Conservation (phyloP, 2,329 filamentous ascomycete genomes). For the Aspergillus sp. region DNA sequence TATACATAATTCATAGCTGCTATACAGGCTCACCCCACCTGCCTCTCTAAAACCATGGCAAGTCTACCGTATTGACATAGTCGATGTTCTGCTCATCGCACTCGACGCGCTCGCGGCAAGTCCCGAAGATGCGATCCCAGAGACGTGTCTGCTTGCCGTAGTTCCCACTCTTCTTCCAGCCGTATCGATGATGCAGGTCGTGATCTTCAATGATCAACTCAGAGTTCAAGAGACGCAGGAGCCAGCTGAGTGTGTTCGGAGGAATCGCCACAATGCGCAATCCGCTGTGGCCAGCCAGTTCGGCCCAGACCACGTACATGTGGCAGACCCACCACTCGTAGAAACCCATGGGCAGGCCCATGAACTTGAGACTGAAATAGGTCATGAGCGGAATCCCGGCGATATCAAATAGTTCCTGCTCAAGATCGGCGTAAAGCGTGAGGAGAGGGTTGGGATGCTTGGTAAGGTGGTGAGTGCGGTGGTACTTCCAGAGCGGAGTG, state of each 20-base stretch:
- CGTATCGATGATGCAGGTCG: slow-evolving; percentile 45
- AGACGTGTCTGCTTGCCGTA: slow-evolving; percentile 48
- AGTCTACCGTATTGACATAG: slow-evolving; percentile 27
- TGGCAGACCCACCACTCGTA: slow-evolving; percentile 55
- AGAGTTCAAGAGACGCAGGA: slow-evolving; percentile 37
- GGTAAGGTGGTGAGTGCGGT: slow-evolving; percentile 52
- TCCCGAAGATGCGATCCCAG: slow-evolving; percentile 45
- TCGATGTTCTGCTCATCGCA: slow-evolving; percentile 37
- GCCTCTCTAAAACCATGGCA: slow-evolving; percentile 36
- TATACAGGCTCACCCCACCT: background rate
- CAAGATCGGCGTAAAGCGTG: slow-evolving; percentile 48
- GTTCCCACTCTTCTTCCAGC: slow-evolving; percentile 45
- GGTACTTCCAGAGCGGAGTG: slow-evolving; percentile 47
- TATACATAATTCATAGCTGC: slow-evolving; percentile 3
- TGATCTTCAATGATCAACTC: slow-evolving; percentile 52
- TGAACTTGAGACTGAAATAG: slow-evolving; percentile 40
- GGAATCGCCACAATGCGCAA: slow-evolving; percentile 41
- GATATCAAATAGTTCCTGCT: slow-evolving; percentile 51
- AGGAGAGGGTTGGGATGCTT: slow-evolving; percentile 52
- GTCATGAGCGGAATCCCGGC: slow-evolving; percentile 48
- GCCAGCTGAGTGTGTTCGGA: slow-evolving; percentile 40
- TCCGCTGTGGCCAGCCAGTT: slow-evolving; percentile 29
- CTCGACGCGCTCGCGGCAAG: slow-evolving; percentile 44
- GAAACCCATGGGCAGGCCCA: slow-evolving; percentile 51
- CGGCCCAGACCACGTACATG: slow-evolving; percentile 48